Evolutionary conservation across 139 green algal species (phyloP).

Genomic region (Chlamydomonas asymmetrica): DNA sequence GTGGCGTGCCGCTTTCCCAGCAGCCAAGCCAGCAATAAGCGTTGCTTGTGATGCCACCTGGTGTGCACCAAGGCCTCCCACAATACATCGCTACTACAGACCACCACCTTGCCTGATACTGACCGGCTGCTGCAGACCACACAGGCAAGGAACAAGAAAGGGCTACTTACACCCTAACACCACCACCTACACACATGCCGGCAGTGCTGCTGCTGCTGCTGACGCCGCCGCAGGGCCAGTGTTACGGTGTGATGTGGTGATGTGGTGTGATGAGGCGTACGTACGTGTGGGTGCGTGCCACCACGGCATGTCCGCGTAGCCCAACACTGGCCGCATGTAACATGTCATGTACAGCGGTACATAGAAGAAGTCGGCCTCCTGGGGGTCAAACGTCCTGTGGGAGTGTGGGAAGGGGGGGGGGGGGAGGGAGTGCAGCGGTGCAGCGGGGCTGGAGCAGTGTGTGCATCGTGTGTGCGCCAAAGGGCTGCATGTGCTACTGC

Average conservation of each 20-base stretch:
- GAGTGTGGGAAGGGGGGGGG: neutral
- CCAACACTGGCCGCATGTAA: conserved; percentile 33
- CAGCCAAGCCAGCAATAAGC: neutral
- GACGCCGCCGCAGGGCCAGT: no score
- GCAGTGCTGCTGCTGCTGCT: no score
- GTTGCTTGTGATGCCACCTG: no score
- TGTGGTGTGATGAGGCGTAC: neutral
- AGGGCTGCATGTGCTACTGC: neutral
- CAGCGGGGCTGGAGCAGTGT: neutral
- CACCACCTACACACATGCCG: no score
- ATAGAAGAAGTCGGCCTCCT: conserved; percentile 64
- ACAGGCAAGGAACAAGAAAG: no score
- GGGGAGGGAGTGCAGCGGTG: no score
- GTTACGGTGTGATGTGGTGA: neutral
- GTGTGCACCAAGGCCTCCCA: no score
- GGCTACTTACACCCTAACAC: no score
- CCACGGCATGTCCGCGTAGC: conserved; percentile 39
- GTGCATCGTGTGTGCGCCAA: neutral
- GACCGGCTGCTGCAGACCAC: no score
- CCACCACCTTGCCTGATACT: no score
- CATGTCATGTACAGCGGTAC: conserved; percentile 45
- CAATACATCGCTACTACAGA: no score
- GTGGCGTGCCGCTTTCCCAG: no score
- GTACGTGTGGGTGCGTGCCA: conserved; percentile 18
- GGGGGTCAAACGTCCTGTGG: conserved; percentile 53